Evolutionary conservation across 2,329 filamentous ascomycete species (phyloP).

Genomic region (Aspergillus nomiae): DNA sequence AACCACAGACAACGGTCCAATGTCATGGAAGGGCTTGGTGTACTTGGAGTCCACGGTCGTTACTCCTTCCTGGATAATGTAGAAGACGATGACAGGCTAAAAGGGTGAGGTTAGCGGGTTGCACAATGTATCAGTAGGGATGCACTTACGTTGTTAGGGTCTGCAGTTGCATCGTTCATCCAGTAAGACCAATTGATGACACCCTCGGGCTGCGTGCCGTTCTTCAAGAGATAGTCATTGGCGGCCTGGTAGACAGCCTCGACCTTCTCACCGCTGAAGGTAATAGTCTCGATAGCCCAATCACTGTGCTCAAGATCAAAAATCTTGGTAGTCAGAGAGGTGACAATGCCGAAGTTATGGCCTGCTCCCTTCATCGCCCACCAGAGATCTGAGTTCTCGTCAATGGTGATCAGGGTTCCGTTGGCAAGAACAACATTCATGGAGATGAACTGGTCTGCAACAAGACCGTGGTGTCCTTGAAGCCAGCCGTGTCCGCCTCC

Average conservation of each 20-base stretch:
- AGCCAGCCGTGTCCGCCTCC: constrained; percentile 62
- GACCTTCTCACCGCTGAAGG: constrained; percentile 53
- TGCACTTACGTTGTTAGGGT: constrained; percentile 27
- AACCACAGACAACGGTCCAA: constrained; percentile 40
- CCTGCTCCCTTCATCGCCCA: constrained; percentile 61
- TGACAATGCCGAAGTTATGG: constrained; percentile 62
- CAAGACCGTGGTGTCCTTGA: constrained; percentile 56
- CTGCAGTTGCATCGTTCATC: constrained; percentile 26
- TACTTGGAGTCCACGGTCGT: constrained; percentile 43
- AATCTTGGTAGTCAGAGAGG: constrained; percentile 50
- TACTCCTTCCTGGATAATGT: constrained; percentile 38
- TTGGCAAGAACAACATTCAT: constrained; percentile 56
- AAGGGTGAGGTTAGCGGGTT: background rate
- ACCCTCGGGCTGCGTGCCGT: constrained; percentile 47
- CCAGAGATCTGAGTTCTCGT: constrained; percentile 52
- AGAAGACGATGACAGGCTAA: constrained; percentile 35
- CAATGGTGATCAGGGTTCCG: constrained; percentile 46
- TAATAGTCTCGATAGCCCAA: constrained; percentile 47
- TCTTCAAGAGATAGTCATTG: constrained; percentile 49
- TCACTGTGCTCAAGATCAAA: constrained; percentile 43
- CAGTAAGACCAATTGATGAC: constrained; percentile 52
- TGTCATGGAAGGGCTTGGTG: constrained; percentile 47
- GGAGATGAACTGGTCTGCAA: constrained; percentile 56
- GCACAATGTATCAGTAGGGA: background rate
- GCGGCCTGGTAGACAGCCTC: constrained; percentile 50